Percentiles rank a stretch among this genome's conserved stretches.
phyloP scores from a whole-genome alignment of 2,329 filamentous ascomycete species.

The Fusarium lateritium region DNA sequence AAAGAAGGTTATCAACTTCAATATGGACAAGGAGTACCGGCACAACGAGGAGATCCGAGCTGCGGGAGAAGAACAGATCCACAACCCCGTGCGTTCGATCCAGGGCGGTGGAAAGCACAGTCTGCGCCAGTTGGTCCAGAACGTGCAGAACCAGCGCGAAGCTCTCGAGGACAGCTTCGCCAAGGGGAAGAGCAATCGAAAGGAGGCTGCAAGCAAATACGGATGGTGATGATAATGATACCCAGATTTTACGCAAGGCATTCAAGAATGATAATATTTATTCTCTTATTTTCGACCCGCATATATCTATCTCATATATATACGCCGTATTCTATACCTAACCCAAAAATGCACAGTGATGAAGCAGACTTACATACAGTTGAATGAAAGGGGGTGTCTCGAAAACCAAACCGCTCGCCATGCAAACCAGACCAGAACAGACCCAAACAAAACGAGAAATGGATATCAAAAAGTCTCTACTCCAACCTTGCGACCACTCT shows the following conservation, averaged over 20 bases:
- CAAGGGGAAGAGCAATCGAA: conserved; percentile 81
- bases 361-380: conserved; percentile 17
- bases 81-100: conserved; percentile 88
- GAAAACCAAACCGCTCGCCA: conserved; percentile 29
- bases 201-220: conserved; percentile 86
- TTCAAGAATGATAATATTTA: conserved; percentile 25
- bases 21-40: conserved; percentile 88
- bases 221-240: conserved; percentile 73
- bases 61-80: conserved; percentile 77
- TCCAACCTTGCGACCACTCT: conserved; percentile 61
- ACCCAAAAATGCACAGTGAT: conserved; percentile 21
- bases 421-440: conserved; percentile 2
- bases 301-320: conserved; percentile 8
- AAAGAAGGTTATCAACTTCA: conserved; percentile 85
- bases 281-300: conserved; percentile 7
- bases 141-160: conserved; percentile 85
- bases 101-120: conserved; percentile 85
- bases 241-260: conserved; percentile 33
- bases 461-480: conserved; percentile 57
- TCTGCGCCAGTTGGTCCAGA: conserved; percentile 87
- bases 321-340: conserved; percentile 29
- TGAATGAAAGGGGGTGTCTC: conserved; percentile 24
- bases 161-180: conserved; percentile 95
- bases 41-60: conserved; percentile 85
- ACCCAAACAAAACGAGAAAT: conserved; percentile 4